Conservation (phyloP, 192 early-diverging fungal species). For the Coemansia sp. region DNA sequence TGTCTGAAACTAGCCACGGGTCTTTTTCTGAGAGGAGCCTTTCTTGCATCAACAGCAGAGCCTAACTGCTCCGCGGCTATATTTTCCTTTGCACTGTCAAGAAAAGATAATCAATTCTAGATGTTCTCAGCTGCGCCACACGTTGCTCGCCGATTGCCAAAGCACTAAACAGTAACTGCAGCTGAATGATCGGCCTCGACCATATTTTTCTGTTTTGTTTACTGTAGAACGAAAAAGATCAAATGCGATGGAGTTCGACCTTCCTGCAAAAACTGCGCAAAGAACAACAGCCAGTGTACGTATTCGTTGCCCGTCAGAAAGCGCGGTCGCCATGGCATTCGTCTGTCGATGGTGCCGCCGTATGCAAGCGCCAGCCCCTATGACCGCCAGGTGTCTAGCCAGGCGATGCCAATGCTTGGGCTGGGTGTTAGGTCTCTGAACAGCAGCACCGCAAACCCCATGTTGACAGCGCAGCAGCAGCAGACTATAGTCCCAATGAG, state of each 20-base stretch:
- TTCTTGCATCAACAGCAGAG: neutral
- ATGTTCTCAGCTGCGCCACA: neutral
- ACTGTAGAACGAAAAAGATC: slow-evolving; percentile 53
- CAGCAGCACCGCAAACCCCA: slow-evolving; percentile 6
- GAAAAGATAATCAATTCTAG: neutral
- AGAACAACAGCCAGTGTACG: slow-evolving; percentile 39
- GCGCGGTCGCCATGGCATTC: slow-evolving; percentile 44
- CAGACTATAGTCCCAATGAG: slow-evolving; percentile 7
- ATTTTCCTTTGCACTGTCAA: neutral
- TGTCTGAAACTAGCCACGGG: neutral
- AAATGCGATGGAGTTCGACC: slow-evolving; percentile 55
- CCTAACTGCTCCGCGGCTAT: neutral
- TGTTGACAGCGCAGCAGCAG: slow-evolving; percentile 10
- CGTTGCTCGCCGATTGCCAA: too few relatives aligned
- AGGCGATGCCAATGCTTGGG: slow-evolving; percentile 12
- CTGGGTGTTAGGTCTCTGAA: neutral
- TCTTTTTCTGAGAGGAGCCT: neutral
- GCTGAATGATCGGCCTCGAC: neutral
- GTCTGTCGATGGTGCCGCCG: slow-evolving; percentile 25
- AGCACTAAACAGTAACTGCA: neutral
- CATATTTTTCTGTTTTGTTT: neutral
- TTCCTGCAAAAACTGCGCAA: slow-evolving; percentile 53
- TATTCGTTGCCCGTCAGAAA: slow-evolving; percentile 45
- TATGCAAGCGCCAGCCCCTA: slow-evolving; percentile 23
- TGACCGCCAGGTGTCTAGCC: slow-evolving; percentile 29